Evolutionary conservation across 345 rosid genomes (phyloP).

Genomic region (Salix dunnii): DNA sequence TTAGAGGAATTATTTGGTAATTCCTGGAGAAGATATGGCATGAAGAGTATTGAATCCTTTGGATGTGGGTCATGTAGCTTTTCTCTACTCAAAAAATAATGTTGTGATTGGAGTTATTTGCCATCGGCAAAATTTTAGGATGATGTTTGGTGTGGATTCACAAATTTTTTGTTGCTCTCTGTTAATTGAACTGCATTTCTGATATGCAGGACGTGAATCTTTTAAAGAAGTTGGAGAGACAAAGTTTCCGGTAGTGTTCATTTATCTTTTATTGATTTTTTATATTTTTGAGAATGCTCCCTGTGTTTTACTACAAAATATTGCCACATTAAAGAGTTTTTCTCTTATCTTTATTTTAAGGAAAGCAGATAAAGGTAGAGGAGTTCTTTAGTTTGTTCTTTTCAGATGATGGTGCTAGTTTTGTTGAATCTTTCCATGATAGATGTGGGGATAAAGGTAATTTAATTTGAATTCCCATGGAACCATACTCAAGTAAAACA

Average conservation of each 20-base stretch:
- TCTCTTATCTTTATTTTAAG: conserved; percentile 12
- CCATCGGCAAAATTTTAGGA: background rate
- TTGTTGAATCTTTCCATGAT: conserved; percentile 72
- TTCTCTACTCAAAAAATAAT: background rate
- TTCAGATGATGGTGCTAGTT: conserved; percentile 61
- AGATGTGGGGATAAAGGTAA: conserved; percentile 93
- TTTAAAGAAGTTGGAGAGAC: conserved; percentile 72
- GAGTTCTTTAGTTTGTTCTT: conserved; percentile 71
- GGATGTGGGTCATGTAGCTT: background rate
- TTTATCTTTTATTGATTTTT: conserved; percentile 17
- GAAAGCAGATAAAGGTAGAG: conserved; percentile 74
- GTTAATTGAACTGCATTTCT: conserved; percentile 28
- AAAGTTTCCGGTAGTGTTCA: conserved; percentile 66
- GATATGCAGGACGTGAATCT: conserved; percentile 65
- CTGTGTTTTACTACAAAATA: background rate
- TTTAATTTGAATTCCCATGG: conserved; percentile 11
- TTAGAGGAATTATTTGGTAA: background rate
- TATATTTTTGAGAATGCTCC: background rate
- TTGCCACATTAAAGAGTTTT: background rate
- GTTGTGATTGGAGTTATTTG: background rate
- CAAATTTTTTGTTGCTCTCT: conserved; percentile 3
- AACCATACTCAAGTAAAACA: conserved; percentile 5
- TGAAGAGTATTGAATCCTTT: background rate
- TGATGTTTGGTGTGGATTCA: background rate
- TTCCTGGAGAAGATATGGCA: background rate